These are phyloP conservation scores for Eucalyptus virginea DNA, from an alignment of 345 rosid genomes.

Conservation along the genomic window DNA sequence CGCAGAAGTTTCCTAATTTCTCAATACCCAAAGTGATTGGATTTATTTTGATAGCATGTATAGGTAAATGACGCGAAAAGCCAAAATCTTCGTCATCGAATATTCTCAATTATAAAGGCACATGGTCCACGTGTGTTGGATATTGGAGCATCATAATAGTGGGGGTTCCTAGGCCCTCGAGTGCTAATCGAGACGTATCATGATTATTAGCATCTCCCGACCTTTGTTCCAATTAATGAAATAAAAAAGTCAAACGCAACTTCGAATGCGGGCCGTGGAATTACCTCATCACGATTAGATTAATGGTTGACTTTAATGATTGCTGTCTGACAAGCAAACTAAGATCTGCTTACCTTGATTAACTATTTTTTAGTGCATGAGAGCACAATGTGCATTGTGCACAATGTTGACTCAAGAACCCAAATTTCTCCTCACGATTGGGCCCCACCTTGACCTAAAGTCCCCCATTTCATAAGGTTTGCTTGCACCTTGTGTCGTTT, in stretches of 20 bases:
- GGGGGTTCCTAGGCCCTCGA: background rate
- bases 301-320: background rate
- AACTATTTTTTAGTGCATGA: background rate
- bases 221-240: background rate
- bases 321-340: background rate
- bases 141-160: background rate
- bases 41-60: background rate
- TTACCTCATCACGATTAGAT: background rate
- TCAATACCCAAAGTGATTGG: background rate
- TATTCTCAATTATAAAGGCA: background rate
- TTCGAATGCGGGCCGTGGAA: background rate
- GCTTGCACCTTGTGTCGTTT: background rate
- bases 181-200: background rate
- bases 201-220: background rate
- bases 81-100: background rate
- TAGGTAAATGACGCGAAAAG: fast-evolving
- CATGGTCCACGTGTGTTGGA: background rate
- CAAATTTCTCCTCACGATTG: too few relatives aligned
- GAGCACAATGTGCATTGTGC: background rate
- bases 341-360: background rate
- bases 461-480: background rate
- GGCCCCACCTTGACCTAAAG: background rate
- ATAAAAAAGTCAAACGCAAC: background rate
- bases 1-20: fast-evolving
- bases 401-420: too few relatives aligned